Base-by-base conservation (phyloP, 148 eudicot genomes). In the Camellia lanceoleosa region DNA sequence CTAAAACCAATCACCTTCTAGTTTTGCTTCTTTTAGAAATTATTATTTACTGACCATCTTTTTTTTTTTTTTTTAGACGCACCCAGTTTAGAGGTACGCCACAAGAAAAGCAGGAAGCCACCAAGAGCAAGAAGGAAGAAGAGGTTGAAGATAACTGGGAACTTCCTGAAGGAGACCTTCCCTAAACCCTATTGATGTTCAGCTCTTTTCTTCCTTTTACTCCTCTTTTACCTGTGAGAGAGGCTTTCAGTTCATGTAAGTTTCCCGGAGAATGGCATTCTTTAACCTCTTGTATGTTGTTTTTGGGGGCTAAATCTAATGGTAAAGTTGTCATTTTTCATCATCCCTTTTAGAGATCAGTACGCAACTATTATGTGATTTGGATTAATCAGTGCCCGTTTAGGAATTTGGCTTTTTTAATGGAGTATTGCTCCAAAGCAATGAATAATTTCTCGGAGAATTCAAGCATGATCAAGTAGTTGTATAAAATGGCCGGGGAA, bases 141-240 rank as follows among this genome's bases (percentile, higher is more conserved):
- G 90, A 88, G 0, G 87, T 85, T 11, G 86, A 88, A 15, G 97
- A 93, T 71, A 91, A 89, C 90, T 93, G 97, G 97, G 94, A 93
- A 23, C 79, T 90, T 76, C 91, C 92, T 68, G 88, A 67, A 69
- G 87, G 89, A 47, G 85, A 68, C 76, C 79, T 89, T 83, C 91
- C 89, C 46, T 83, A 30, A 30, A 1, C 38, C 38, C 38, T 30
- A 79, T 61, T 92, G 80, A 89, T 64, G 51, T 42, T 52, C 55
- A 73, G 16, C 49, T 54, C 68, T 69, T 84, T 79, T 61, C 43
- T 74, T 60, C 38, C 66, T 74, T 68, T 64, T 13, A 44, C 11
- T 49, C 43, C 18, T 7, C 43, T 1, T 69, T 59, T 49, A 12
- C 19, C 38, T 15, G 46, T 56, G 63, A 15, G 61, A 15, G 61